These are phyloP conservation scores for Fusarium sublunatum DNA, from an alignment of 2,329 filamentous ascomycete genomes.

Conservation along the genomic window DNA sequence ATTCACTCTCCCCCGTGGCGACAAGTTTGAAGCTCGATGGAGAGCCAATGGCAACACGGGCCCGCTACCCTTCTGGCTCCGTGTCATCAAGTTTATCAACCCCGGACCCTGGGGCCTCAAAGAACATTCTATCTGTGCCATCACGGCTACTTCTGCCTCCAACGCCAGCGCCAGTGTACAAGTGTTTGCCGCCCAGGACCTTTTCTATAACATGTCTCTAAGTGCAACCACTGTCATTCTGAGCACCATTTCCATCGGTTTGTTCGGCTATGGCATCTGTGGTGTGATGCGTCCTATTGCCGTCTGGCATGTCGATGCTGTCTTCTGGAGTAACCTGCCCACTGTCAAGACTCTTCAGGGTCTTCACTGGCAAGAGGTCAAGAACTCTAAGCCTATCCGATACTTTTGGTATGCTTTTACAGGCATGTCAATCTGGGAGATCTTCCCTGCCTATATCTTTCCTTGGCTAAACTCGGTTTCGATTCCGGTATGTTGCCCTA, in stretches of 20 bases:
- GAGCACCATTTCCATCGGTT: slow-evolving; percentile 62
- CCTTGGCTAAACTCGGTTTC: slow-evolving; percentile 67
- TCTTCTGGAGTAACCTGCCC: slow-evolving; percentile 66
- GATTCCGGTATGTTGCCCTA: slow-evolving; percentile 51
- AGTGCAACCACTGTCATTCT: slow-evolving; percentile 60
- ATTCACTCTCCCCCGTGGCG: slow-evolving; percentile 60
- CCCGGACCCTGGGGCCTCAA: slow-evolving; percentile 64
- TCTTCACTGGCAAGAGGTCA: slow-evolving; percentile 64
- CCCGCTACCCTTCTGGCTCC: slow-evolving; percentile 56
- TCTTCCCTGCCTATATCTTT: slow-evolving; percentile 66
- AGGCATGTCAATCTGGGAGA: slow-evolving; percentile 63
- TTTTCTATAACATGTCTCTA: slow-evolving; percentile 63
- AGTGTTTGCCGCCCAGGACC: slow-evolving; percentile 61
- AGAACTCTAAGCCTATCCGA: slow-evolving; percentile 62
- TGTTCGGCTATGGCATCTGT: slow-evolving; percentile 66
- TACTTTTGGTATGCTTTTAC: slow-evolving; percentile 64
- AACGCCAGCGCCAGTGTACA: slow-evolving; percentile 57
- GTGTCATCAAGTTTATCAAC: slow-evolving; percentile 59
- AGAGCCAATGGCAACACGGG: slow-evolving; percentile 55
- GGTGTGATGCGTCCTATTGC: slow-evolving; percentile 65
- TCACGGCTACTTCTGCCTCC: slow-evolving; percentile 65
- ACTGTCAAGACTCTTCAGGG: slow-evolving; percentile 65
- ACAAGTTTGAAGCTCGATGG: slow-evolving; percentile 61
- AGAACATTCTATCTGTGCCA: slow-evolving; percentile 65
- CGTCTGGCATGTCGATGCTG: slow-evolving; percentile 66